Conservation (phyloP, 2,329 filamentous ascomycete species). For the Metarhizium album region DNA sequence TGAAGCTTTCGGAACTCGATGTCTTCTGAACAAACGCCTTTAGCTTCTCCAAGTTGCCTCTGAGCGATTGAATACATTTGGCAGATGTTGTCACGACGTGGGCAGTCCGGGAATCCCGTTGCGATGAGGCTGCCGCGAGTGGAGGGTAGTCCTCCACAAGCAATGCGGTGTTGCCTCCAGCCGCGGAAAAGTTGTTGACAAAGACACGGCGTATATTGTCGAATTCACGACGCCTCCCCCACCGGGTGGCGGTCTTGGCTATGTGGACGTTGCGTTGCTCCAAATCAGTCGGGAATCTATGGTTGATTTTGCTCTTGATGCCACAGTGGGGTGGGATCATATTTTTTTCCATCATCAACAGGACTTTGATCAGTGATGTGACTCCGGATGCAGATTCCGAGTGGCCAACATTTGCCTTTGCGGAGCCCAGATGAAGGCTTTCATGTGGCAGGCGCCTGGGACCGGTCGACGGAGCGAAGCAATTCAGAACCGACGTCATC, state of each 20-base stretch:
- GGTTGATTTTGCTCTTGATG: constrained; percentile 52
- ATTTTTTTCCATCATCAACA: constrained; percentile 48
- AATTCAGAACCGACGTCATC: constrained; percentile 62
- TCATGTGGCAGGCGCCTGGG: not conserved
- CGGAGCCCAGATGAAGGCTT: constrained; percentile 17
- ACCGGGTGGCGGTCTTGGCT: constrained; percentile 24
- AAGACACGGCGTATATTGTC: constrained; percentile 36
- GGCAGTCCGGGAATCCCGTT: not conserved
- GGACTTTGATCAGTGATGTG: constrained; percentile 45
- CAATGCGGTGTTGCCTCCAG: constrained; percentile 60
- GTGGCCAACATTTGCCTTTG: constrained; percentile 55
- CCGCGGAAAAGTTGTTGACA: constrained; percentile 61
- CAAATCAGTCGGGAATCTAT: constrained; percentile 43
- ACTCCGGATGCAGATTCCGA: constrained; percentile 42
- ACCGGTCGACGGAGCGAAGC: constrained; percentile 23
- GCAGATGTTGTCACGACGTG: constrained; percentile 5
- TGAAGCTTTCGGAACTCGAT: constrained; percentile 22
- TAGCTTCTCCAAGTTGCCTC: not conserved
- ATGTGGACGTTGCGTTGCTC: constrained; percentile 44
- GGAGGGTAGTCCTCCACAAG: constrained; percentile 45
- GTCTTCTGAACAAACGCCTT: constrained; percentile 1
- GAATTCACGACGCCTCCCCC: not conserved
- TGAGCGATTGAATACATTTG: not conserved
- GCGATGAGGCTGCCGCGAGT: not conserved
- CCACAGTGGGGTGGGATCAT: constrained; percentile 53